A percentile compares a stretch with the other conserved stretches of the same genome.
Conservation (phyloP, 495 filamentous ascomycete species). For the Penicillium angulare region DNA sequence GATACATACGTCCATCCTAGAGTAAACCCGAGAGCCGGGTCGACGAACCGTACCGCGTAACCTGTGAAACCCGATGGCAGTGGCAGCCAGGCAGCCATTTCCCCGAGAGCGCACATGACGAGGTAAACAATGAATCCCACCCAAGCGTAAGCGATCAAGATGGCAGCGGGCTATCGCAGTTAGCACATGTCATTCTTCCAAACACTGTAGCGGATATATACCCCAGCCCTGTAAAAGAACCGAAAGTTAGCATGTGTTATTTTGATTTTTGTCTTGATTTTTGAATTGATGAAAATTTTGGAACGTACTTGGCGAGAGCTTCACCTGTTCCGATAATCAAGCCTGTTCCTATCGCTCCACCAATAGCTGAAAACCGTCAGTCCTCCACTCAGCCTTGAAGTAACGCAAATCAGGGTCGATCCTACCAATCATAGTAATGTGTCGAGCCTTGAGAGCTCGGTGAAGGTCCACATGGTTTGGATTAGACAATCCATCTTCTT, state of each 20-base stretch:
- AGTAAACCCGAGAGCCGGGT: slow-evolving; percentile 68
- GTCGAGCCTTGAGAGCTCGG: slow-evolving; percentile 69
- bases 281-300: background rate
- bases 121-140: slow-evolving; percentile 60
- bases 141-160: slow-evolving; percentile 66
- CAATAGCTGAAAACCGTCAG: slow-evolving; percentile 57
- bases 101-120: slow-evolving; percentile 65
- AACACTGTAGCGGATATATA: slow-evolving; percentile 26
- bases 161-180: slow-evolving; percentile 61
- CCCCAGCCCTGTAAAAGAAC: slow-evolving; percentile 36
- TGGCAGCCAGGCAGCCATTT: slow-evolving; percentile 70
- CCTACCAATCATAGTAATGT: slow-evolving; percentile 77
- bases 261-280: background rate
- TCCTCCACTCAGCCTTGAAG: background rate
- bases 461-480: slow-evolving; percentile 49
- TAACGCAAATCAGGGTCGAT: background rate
- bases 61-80: slow-evolving; percentile 59
- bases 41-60: slow-evolving; percentile 61
- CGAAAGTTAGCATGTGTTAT: slow-evolving; percentile 1
- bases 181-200: no score
- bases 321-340: slow-evolving; percentile 65
- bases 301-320: slow-evolving; percentile 55
- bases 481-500: slow-evolving; percentile 24
- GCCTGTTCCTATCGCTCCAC: slow-evolving; percentile 81
- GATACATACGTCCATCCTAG: slow-evolving; percentile 54